Conservation (phyloP, 2,329 filamentous ascomycete species). For the Aspergillus jensenii region DNA sequence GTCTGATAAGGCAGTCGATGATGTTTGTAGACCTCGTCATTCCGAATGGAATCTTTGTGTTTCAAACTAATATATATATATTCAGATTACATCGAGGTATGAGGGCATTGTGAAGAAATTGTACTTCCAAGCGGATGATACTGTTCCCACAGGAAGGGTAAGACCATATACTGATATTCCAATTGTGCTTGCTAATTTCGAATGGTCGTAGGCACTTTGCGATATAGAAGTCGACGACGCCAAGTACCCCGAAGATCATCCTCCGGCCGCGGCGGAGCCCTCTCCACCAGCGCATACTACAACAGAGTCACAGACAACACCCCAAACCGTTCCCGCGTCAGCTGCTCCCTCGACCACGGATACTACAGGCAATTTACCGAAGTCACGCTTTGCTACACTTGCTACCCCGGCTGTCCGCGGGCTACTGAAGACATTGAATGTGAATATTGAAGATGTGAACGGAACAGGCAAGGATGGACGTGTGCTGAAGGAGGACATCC, state of each 20-base stretch:
- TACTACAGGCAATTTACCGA: slow-evolving; percentile 14
- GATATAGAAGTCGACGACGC: slow-evolving; percentile 91
- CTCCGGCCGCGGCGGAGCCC: slow-evolving; percentile 27
- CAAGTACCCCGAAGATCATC: slow-evolving; percentile 61
- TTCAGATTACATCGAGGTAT: slow-evolving; percentile 89
- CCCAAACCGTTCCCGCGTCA: slow-evolving; percentile 15
- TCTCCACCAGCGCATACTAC: slow-evolving; percentile 18
- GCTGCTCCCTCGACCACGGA: slow-evolving; percentile 8
- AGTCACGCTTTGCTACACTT: slow-evolving; percentile 68
- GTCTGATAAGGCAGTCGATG: slow-evolving; percentile 83
- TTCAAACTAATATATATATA: slow-evolving; percentile 41
- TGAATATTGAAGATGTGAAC: slow-evolving; percentile 74
- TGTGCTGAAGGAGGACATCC: slow-evolving; percentile 89
- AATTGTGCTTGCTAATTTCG: slow-evolving; percentile 7
- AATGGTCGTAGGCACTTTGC: slow-evolving; percentile 67
- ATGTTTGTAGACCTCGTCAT: slow-evolving; percentile 41
- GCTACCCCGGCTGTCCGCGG: slow-evolving; percentile 93
- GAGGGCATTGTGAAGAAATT: slow-evolving; percentile 94
- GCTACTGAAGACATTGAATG: slow-evolving; percentile 72
- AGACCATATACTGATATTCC: background rate
- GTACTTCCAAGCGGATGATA: slow-evolving; percentile 92
- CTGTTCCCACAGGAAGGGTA: slow-evolving; percentile 84
- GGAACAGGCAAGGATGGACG: slow-evolving; percentile 90
- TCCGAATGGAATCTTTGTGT: background rate
- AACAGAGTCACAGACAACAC: slow-evolving; percentile 12